Base-by-base conservation (phyloP, 2,329 filamentous ascomycete genomes). In the Colletotrichum sublineola region DNA sequence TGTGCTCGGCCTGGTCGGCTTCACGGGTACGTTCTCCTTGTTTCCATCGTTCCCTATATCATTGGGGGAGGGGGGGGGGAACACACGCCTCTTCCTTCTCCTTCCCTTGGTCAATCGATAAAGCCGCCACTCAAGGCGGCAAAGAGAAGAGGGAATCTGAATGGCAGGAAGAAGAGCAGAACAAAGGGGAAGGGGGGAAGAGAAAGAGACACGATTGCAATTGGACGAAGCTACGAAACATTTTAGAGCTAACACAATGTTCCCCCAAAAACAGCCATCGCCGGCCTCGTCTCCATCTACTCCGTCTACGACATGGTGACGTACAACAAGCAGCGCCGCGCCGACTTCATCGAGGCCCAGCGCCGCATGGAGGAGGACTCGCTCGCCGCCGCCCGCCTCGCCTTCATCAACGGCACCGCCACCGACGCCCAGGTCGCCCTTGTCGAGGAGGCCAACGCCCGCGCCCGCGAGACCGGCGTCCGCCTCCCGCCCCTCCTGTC, bases 251-350 rank as follows among this genome's bases (percentile, higher is more conserved):
- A 53, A 68, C 58, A n/a, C 12, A 24, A 24, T 24, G 24, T 11
- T 5, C n/a, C 38, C 12, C 44, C 66, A 20, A n/a, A 20, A n/a
- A 65, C 71, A 90, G 88, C 83, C 62, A 82, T 90, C 73, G 88
- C 88, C 73, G 84, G 85, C 75, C 82, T 90, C 38, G 83, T 89
- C 52, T 90, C 87, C 67, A 81, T 86, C 74, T 91, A 90, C 83
- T 89, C 89, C 46, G 86, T 88, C 24, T 86, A 84, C 82, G 89
- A 91, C 80, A 91, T 91, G 89, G 83, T 90, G 73, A 83, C 84
- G 66, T 87, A 88, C 80, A 91, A 91, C 84, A 86, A 86, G 77
- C 86, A 87, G 81, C 88, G 88, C 77, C 88, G 88, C 77, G 82
- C 81, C 77, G 89, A 91, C 79, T 91, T 89, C 83, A 78, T 87